Conservation (phyloP, 345 rosid species). For the Pistacia vera region DNA sequence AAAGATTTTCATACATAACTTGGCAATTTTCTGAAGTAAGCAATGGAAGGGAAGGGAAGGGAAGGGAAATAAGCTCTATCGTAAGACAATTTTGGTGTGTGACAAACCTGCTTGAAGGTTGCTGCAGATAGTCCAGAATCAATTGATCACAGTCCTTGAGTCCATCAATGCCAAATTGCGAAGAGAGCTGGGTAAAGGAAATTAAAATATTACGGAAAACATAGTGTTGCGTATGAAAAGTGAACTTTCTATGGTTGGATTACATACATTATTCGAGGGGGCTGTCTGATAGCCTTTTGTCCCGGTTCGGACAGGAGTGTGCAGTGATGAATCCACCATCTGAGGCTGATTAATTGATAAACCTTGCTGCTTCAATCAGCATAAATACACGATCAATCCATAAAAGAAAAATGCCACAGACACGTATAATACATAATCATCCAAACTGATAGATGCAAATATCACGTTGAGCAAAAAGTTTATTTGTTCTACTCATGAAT, state of each 20-base stretch:
- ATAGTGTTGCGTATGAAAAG: neutral
- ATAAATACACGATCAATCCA: constrained; percentile 9
- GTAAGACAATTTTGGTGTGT: constrained; percentile 4
- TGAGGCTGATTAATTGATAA: constrained; percentile 44
- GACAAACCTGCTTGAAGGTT: constrained; percentile 73
- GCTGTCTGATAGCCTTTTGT: constrained; percentile 44
- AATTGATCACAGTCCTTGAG: constrained; percentile 72
- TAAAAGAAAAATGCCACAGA: neutral
- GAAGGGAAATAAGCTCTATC: neutral
- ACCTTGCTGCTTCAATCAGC: constrained; percentile 34
- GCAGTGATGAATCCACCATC: constrained; percentile 35
- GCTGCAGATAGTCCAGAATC: constrained; percentile 78
- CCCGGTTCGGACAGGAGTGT: constrained; percentile 37
- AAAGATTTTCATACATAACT: neutral
- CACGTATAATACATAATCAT: neutral
- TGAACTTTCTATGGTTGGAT: constrained; percentile 2
- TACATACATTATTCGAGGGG: constrained; percentile 52
- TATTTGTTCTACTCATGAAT: constrained; percentile 8
- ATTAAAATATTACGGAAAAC: constrained; percentile 9
- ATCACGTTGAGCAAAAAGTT: neutral
- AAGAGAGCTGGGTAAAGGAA: constrained; percentile 38
- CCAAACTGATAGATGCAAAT: neutral
- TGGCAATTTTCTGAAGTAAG: neutral
- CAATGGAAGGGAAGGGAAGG: neutral
- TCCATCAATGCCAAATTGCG: constrained; percentile 53